Percentiles rank a stretch among this genome's conserved stretches.
phyloP scores from a whole-genome alignment of 441 rosid genomes.

The Syzygium syzygioides region DNA sequence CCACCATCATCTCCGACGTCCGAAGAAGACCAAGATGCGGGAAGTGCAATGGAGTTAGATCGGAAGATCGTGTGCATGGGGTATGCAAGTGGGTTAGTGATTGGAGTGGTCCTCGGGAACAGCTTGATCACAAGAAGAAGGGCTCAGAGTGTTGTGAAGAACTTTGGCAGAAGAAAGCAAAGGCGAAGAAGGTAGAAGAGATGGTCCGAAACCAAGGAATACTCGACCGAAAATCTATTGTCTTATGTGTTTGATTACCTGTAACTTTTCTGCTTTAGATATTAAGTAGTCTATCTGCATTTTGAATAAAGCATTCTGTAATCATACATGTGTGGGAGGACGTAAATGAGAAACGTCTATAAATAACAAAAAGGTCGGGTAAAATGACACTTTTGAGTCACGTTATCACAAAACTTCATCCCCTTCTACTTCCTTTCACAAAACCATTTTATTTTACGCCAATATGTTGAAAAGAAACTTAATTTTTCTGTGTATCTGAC shows the following conservation, averaged over 20 bases:
- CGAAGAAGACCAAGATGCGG: not conserved
- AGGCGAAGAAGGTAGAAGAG: not conserved
- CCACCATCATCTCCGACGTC: fast-evolving
- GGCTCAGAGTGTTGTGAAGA: not conserved
- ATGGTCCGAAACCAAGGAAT: not conserved
- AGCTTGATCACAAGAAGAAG: not conserved
- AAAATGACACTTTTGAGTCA: no score
- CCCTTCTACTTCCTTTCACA: no score
- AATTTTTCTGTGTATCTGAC: not conserved
- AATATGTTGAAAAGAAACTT: not conserved
- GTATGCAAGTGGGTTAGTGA: constrained; percentile 1
- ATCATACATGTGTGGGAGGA: not conserved
- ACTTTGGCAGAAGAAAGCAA: not conserved
- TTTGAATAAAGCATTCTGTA: not conserved
- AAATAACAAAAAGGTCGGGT: no score
- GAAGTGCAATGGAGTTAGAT: not conserved
- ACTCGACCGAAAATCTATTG: not conserved
- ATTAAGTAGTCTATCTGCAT: not conserved
- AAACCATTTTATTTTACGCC: not conserved
- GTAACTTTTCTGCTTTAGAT: not conserved
- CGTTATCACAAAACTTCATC: no score
- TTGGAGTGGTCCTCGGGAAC: not conserved
- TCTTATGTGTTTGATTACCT: not conserved
- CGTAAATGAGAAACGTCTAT: no score
- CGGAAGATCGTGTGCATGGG: not conserved